Base-by-base conservation (phyloP, 352 stramenopile genomes). In the Phytophthora sansomeana region DNA sequence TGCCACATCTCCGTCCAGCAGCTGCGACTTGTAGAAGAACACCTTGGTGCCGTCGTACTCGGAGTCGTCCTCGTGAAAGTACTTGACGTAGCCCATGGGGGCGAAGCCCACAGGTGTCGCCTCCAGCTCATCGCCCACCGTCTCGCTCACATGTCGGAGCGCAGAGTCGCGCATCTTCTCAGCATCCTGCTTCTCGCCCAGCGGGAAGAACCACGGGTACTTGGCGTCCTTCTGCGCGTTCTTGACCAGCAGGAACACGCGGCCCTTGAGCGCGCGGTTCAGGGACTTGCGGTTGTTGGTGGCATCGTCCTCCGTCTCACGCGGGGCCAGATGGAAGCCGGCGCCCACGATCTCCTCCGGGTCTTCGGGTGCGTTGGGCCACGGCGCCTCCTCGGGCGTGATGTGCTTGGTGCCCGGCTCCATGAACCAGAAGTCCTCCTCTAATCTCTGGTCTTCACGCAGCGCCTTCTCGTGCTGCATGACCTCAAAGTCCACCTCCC, bases 1-100 rank as follows among this genome's bases (percentile, higher is more conserved):
- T 56, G 69, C 42, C 61, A 92, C 82, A 46, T 91, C 78, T 69
- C 84, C 83, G 41, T 64, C 47, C 32, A 87, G 55, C 17, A 84
- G 58, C 75, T 95, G 84, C 26, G 87, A 83, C 73, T 95, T 95
- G 80, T 93, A 95, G 61, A 93, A 93, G 58, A 95, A 95, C 35
- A 95, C 74, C 66, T 95, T 95, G 38, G 87, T 95, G 62, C 87
- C 87, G 52, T 93, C 80, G 49, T 82, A 89, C 49, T 78, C 78
- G 11, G 63, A 48, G 68, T 58, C 66, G 32, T 88, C 64, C 26
- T 80, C 75, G 75, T 95, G 85, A 63, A 80, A 46, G 69, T 91
- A 89, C 65, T 81, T 61, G 28, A 95, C 72, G 74, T 93, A 86
- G 38, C 87, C 87, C 44, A 92, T 90, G 10, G 87, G 87, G n/a